These are phyloP conservation scores for Coemansia sp. DNA, from an alignment of 192 early-diverging fungal genomes.

Conservation along the genomic window DNA sequence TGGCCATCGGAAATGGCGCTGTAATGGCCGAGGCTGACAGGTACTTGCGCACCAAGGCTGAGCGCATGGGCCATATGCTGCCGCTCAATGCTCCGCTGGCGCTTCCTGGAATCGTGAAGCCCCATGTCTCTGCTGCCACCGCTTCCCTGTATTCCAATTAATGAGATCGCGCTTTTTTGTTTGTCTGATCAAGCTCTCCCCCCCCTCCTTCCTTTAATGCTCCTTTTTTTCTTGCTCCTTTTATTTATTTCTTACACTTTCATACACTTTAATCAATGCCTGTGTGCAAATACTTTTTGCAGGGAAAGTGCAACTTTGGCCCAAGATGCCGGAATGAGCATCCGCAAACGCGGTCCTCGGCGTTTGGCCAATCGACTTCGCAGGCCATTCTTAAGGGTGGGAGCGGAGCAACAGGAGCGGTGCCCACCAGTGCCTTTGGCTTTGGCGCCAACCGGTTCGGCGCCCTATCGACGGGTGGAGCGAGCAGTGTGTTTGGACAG, in stretches of 20 bases:
- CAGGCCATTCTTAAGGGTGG: slow-evolving; percentile 32
- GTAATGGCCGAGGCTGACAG: slow-evolving; percentile 72
- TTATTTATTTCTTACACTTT: neutral
- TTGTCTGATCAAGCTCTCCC: too few relatives aligned
- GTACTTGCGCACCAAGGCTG: slow-evolving; percentile 87
- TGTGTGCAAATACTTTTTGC: slow-evolving; percentile 57
- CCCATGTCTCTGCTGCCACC: slow-evolving; percentile 9
- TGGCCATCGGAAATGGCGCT: slow-evolving; percentile 17
- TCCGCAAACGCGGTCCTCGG: slow-evolving; percentile 40
- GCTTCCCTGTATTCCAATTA: slow-evolving; percentile 6
- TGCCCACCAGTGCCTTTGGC: neutral
- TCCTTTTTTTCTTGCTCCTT: slow-evolving; percentile 1
- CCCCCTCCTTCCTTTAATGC: neutral
- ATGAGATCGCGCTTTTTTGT: neutral
- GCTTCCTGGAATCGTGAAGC: slow-evolving; percentile 8
- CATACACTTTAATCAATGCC: slow-evolving; percentile 25
- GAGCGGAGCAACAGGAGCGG: slow-evolving; percentile 42
- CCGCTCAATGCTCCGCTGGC: slow-evolving; percentile 17
- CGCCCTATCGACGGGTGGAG: neutral
- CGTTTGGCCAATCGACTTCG: slow-evolving; percentile 50
- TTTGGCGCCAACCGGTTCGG: slow-evolving; percentile 16
- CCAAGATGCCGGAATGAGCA: slow-evolving; percentile 63
- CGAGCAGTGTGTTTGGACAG: slow-evolving; percentile 8
- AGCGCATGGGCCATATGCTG: slow-evolving; percentile 91
- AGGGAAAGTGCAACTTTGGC: slow-evolving; percentile 63